Evolutionary conservation across 75 land plant genomes (phyloP).

Genomic region (Pseudotsuga menziesii): DNA sequence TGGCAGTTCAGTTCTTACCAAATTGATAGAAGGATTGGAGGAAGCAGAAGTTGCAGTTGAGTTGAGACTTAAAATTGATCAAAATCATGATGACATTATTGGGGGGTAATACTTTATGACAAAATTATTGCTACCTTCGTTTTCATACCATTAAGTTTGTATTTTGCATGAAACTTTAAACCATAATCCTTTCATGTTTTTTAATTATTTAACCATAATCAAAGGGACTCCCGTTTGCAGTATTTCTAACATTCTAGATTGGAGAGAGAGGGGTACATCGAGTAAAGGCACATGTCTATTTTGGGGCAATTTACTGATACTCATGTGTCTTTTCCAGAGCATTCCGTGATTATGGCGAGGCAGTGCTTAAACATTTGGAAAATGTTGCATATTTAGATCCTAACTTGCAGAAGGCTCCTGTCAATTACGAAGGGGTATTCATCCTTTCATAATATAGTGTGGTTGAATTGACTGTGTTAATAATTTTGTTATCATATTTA

Average conservation of each 20-base stretch:
- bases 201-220: not conserved
- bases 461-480: slow-evolving; percentile 6
- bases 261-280: not conserved
- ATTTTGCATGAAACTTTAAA: not conserved
- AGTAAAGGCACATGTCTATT: too few relatives aligned
- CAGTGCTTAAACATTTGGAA: slow-evolving; percentile 78
- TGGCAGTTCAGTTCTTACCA: slow-evolving; percentile 89
- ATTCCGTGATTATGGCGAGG: slow-evolving; percentile 93
- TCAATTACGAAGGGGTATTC: slow-evolving; percentile 94
- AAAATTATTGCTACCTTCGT: not conserved
- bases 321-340: slow-evolving; percentile 41
- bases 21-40: slow-evolving; percentile 75
- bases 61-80: slow-evolving; percentile 88
- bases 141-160: too few relatives aligned
- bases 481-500: not conserved
- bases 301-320: not conserved
- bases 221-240: not conserved
- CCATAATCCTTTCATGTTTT: not conserved
- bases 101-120: slow-evolving; percentile 52
- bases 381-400: slow-evolving; percentile 43
- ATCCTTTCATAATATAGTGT: not conserved
- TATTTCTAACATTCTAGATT: not conserved
- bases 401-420: slow-evolving; percentile 74
- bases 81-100: slow-evolving; percentile 68
- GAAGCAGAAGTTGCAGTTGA: slow-evolving; percentile 84